Evolutionary conservation across 2,329 filamentous ascomycete species (phyloP).

Genomic region (Epichloe gansuensis): DNA sequence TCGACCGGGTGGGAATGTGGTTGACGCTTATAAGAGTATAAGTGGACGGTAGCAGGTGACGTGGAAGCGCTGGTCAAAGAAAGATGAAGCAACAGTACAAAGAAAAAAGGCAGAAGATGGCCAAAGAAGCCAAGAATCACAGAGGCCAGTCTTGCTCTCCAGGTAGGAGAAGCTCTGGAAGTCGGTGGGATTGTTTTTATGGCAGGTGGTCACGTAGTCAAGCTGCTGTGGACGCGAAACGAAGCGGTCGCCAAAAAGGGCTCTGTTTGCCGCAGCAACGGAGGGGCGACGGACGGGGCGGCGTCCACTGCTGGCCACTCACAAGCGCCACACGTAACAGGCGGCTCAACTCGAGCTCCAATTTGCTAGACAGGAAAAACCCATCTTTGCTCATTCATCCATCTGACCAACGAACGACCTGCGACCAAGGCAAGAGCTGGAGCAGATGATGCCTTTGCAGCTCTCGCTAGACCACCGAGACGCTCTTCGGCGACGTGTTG

Average conservation of each 20-base stretch:
- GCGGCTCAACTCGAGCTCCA: background rate
- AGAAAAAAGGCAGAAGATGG: background rate
- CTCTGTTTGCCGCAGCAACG: slow-evolving; percentile 15
- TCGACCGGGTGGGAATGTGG: background rate
- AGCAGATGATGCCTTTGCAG: slow-evolving; percentile 5
- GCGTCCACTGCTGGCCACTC: background rate
- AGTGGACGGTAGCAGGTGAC: background rate
- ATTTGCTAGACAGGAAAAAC: background rate
- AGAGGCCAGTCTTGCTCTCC: background rate
- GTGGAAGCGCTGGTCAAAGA: background rate
- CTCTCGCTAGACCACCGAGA: slow-evolving; percentile 3
- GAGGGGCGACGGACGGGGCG: slow-evolving; percentile 2
- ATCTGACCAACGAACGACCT: background rate
- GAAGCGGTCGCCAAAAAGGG: background rate
- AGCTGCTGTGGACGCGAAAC: background rate
- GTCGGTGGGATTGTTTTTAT: slow-evolving; percentile 3
- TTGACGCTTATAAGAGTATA: background rate
- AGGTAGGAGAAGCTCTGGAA: background rate
- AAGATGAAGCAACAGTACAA: background rate
- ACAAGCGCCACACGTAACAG: background rate
- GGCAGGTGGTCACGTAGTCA: background rate
- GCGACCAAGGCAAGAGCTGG: background rate
- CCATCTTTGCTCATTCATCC: background rate
- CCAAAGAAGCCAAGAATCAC: background rate
- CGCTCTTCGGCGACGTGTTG: slow-evolving; percentile 4